phyloP scores from a whole-genome alignment of 2,329 filamentous ascomycete species.

The Lachnellula arida region DNA sequence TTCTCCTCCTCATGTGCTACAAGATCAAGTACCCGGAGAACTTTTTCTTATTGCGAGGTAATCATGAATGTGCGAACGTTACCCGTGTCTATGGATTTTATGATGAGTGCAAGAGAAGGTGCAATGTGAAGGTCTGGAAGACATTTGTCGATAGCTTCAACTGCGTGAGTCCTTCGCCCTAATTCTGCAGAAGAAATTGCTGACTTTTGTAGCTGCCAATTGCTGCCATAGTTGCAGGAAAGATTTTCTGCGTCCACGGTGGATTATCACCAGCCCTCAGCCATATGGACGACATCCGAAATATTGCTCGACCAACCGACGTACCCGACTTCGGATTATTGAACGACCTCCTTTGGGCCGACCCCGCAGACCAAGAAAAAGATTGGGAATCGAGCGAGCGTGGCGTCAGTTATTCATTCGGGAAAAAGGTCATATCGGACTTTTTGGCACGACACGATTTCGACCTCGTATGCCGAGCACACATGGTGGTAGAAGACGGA shows the following conservation, averaged over 20 bases:
- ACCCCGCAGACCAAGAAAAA: constrained; percentile 95
- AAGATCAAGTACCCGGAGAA: constrained; percentile 97
- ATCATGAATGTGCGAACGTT: constrained; percentile 95
- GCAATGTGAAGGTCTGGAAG: constrained; percentile 98
- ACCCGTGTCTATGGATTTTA: constrained; percentile 97
- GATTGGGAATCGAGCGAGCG: constrained; percentile 98
- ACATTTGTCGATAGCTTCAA: constrained; percentile 97
- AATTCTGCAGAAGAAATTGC: neutral
- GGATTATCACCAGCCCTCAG: constrained; percentile 86
- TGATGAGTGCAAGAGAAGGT: constrained; percentile 93
- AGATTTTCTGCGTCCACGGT: constrained; percentile 97
- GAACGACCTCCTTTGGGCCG: constrained; percentile 95
- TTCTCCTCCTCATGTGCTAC: constrained; percentile 87
- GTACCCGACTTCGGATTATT: constrained; percentile 94
- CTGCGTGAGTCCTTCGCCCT: constrained; percentile 40
- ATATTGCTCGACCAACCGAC: constrained; percentile 92
- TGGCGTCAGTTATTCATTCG: constrained; percentile 97
- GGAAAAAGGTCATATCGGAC: constrained; percentile 95
- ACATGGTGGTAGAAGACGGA: constrained; percentile 99
- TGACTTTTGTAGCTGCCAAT: constrained; percentile 61
- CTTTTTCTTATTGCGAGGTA: constrained; percentile 90
- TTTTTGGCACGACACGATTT: constrained; percentile 95
- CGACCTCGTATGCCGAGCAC: constrained; percentile 91
- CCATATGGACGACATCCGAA: constrained; percentile 97
- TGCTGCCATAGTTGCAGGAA: constrained; percentile 91